Percentiles rank a stretch among this genome's conserved stretches.
Evolutionary conservation across 768 basidiomycete genomes (phyloP).

Genomic region (Hypholoma fasciculare): DNA sequence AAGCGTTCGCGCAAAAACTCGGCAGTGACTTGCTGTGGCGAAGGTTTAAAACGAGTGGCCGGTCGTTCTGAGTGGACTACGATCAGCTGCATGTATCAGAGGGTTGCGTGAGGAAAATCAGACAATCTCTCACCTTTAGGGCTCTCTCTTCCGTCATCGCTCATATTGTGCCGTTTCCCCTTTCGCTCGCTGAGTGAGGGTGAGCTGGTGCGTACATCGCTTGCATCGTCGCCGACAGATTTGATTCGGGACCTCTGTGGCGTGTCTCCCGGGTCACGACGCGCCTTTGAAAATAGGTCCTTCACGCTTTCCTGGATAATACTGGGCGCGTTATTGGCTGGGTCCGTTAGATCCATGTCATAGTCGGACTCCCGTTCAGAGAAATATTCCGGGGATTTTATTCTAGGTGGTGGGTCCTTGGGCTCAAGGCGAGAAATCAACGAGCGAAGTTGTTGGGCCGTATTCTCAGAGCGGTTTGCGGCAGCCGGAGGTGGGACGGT

Average conservation of each 20-base stretch:
- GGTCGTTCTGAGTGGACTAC: slow-evolving; percentile 22
- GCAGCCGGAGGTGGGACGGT: slow-evolving; percentile 27
- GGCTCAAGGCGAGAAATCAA: slow-evolving; percentile 50
- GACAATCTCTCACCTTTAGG: slow-evolving; percentile 42
- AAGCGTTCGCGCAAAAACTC: slow-evolving; percentile 47
- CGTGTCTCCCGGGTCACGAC: slow-evolving; percentile 64
- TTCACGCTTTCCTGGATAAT: slow-evolving; percentile 59
- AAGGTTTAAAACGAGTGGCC: slow-evolving; percentile 35
- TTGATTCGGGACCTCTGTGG: slow-evolving; percentile 48
- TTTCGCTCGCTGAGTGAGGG: slow-evolving; percentile 41
- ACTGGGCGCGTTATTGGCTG: slow-evolving; percentile 39
- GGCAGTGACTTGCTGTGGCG: slow-evolving; percentile 39
- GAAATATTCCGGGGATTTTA: slow-evolving; percentile 29
- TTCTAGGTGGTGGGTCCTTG: slow-evolving; percentile 16
- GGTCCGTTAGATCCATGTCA: slow-evolving; percentile 50
- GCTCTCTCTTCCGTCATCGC: slow-evolving; percentile 67
- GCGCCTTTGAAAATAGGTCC: slow-evolving; percentile 65
- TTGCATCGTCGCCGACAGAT: slow-evolving; percentile 59
- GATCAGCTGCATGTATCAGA: neutral
- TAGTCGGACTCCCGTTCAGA: slow-evolving; percentile 62
- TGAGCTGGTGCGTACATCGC: slow-evolving; percentile 60
- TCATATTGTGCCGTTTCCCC: slow-evolving; percentile 58
- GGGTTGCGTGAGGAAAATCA: neutral
- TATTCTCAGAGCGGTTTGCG: slow-evolving; percentile 31
- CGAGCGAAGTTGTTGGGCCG: slow-evolving; percentile 65